These are phyloP conservation scores for Leucaena leucocephala DNA, from an alignment of 306 rosid species.

Conservation along the genomic window DNA sequence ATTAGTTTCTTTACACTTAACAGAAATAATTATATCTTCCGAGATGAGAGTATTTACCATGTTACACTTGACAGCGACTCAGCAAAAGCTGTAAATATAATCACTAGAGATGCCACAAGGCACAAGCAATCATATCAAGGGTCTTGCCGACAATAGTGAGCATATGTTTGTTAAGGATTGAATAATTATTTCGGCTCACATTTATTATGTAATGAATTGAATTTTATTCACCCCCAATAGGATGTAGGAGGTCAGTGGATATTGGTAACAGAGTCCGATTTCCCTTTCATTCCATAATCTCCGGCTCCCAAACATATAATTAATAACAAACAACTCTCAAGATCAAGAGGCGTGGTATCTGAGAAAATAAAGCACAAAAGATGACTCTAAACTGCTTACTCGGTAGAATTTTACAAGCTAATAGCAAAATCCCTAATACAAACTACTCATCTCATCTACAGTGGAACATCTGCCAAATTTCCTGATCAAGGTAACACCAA, in stretches of 20 bases:
- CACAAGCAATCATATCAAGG: too few species aligned
- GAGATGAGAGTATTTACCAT: too few species aligned
- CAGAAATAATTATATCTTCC: neutral
- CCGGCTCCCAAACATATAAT: neutral
- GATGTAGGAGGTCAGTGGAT: too few species aligned
- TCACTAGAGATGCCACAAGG: too few species aligned
- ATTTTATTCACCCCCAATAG: too few species aligned
- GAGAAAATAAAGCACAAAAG: neutral
- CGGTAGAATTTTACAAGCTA: neutral
- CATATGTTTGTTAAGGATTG: too few species aligned
- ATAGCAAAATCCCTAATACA: slow-evolving; percentile 6
- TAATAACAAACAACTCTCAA: neutral
- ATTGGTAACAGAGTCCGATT: too few species aligned
- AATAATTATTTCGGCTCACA: too few species aligned
- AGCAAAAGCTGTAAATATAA: too few species aligned
- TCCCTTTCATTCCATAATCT: neutral
- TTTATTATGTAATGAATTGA: too few species aligned
- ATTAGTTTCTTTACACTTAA: neutral
- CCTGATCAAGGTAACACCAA: neutral
- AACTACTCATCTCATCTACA: neutral
- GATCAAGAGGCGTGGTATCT: neutral
- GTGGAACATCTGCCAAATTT: neutral
- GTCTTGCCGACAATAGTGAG: too few species aligned
- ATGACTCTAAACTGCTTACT: slow-evolving; percentile 28
- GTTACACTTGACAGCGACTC: too few species aligned